Evolutionary conservation across 768 basidiomycete species (phyloP), one percentile per base, ranked within the genome.

Genomic region (Leccinum incarnatum): DNA sequence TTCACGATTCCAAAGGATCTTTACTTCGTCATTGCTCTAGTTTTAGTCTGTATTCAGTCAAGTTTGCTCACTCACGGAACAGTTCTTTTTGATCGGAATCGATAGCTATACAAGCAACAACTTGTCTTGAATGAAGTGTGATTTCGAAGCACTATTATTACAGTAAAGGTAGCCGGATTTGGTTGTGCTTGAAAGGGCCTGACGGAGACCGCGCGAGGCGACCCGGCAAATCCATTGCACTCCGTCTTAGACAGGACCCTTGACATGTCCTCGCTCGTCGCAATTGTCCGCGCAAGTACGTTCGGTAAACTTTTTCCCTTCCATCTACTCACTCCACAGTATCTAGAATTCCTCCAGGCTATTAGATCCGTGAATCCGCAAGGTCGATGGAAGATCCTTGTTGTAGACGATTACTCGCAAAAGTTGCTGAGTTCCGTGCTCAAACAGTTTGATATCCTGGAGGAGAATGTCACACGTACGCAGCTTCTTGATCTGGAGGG

Each of bases 401-500:
- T 99, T 59, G 91, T 98, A 54, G 97, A 99, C 73, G 93, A 95
- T 63, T 84, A 92, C 75, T 88, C 95, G 25, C 88, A 95, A 74
- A 85, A 82, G 70, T 76, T 98, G 55, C 74, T 99, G 49, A 83
- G 87, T 60, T 84, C 89, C 9, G 93, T 95, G 4, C 81, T 98
- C 65, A 94, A 93, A 75, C 88, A 93, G 70, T 94, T 91, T 66
- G 96, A 99, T 72, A 91, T 98, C 56, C 75, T 98, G 56, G 88
- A 94, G 72, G 93, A 97, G 80, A 95, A 95, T 79, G 93, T 98
- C 46, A 97, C 95, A 49, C 83, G 96, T 97, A 77, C 71, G 93
- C 80, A 53, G 50, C 53, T 42, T 42, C 21, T 34, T 30, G 0
- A 25, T 52, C 53, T 57, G 11, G 54, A 42, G 21, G 32, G 36